Base-by-base conservation (phyloP, 139 green algal genomes). In the Closterium sp. region DNA sequence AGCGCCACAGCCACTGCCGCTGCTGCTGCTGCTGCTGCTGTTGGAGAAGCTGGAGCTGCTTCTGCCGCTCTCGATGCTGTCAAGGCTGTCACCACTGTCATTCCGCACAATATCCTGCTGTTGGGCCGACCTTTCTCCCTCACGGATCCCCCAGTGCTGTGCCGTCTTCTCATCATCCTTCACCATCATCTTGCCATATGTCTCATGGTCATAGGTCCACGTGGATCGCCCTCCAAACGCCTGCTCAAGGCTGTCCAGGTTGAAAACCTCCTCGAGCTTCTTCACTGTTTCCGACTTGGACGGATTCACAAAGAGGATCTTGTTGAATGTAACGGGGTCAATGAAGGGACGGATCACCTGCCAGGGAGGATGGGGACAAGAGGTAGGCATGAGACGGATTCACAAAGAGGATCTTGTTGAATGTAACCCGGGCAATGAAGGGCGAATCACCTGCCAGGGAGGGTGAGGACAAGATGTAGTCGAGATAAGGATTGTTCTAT, bases 281-380 rank as follows among this genome's bases (percentile, higher is more conserved):
- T 35, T 38, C 12, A 83, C 10, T 9, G 21, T 90, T 10, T 94
- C 69, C 34, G n/a, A 12, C 31, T 25, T 43, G n/a, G 92, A 93
- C 4, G 28, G 3, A 32, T 91, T 33, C 8, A 94, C 30, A 28
- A 94, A 94, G n/a, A 55, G 33, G 2, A 94, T 84, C 66, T 94
- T 94, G 33, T 93, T 91, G 34, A 83, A 32, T n/a, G 92, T 94
- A 0, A 86, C 91, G 0, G 89, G 89, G 90, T 94, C 92, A 31
- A 94, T 92, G 84, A 94, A 94, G 23, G 92, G 92, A 2, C 19
- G 19, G 33, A 94, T 88, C 31, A 92, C 16, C 88, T 94, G 91
- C 19, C 19, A 10, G 38, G 38, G 36, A 4, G 6, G 36, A 4
- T 12, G 5, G 36, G 36, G 36, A 12, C 4, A 25, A 16, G 6